Base-by-base conservation (phyloP, 108 stramenopile species). In the Skeletonema tropicum region DNA sequence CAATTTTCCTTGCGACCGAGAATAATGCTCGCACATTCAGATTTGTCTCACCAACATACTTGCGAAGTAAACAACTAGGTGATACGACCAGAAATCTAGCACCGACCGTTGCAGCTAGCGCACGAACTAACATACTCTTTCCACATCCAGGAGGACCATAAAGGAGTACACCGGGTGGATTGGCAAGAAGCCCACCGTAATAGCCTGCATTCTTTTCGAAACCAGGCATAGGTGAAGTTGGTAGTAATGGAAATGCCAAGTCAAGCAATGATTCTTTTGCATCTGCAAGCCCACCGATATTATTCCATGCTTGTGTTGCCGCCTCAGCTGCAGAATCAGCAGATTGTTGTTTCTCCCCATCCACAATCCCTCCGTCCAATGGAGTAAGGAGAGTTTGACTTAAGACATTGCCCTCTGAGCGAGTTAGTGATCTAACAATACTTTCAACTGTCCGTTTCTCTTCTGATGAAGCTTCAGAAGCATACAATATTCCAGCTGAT, bases 21-120 rank as follows among this genome's bases (percentile, higher is more conserved):
- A 99, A 99, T 19, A 99, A 81, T 48, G 94, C 93, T 6, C 97
- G 89, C 39, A 98, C 96, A 73, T 92, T 92, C 5, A 90, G 87
- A 33, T 97, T 97, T 32, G 97, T 97, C 64, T 98, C 97, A 6
- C 97, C 98, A 23, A 95, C 94, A 49, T 94, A 97, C 68, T 94
- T 96, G 38, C 96, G 88, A 30, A 98, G 88, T 17, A 99, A 84
- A 65, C 94, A 85, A 21, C 87, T 88, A 3, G 97, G 97, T 42
- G 96, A 92, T 7, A 99, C 91, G 8, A 96, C 85, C 30, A 98
- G 82, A 60, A 94, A 94, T 35, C 93, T 89, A 0, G 96, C 90
- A 33, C 93, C 86, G 30, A 91, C 85, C 17, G 92, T 77, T 59
- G 93, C 70, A 1, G 97, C 94, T 8, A 97, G 74, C 0, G 96